Base-by-base conservation (phyloP, 169 alveolate genomes). In the Babesia bigemina region DNA sequence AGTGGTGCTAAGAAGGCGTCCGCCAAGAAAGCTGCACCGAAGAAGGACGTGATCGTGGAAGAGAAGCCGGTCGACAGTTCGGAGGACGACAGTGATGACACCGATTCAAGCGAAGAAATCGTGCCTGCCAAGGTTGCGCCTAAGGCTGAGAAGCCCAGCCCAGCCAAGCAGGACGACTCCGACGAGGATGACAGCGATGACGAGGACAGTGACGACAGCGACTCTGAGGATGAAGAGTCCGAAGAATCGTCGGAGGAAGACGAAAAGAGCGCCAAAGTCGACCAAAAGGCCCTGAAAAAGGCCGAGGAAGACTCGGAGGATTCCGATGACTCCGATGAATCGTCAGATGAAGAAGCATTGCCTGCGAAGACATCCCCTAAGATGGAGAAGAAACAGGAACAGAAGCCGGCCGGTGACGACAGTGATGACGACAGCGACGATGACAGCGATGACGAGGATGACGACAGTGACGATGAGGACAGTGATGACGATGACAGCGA, bases 171-270 rank as follows among this genome's bases (percentile, higher is more conserved):
- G 44, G 21, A 26, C 45, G 44, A 47, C 19, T 28, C 33, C 26
- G 48, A 67, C 24, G 19, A 45, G 9, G 58, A 61, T 39, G 70
- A 61, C 22, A 8, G 16, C 13, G 42, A 33, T 42, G 56, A 61
- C 22, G 42, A 9, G 0, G 39, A 47, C 19, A 53, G 42, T 61
- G 70, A 61, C 6, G 70, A 61, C 22, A 42, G 58, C 17, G 70
- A 71, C 19, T 24, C 21, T n/a, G 62, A 50, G 16, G 63, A 26
- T 28, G 73, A 76, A 0, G 86, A 66, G n/a, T 44, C 45, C 17
- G 86, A 65, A 10, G 86, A 76, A 3, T 63, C 19, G 2, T n/a
- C 26, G 28, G 59, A 52, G 2, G 59, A 52, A 7, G 66, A 47
- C 14, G 65, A 53, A 0, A 60, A 55, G 22, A 57, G 19, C 14